Conservation (phyloP, 768 basidiomycete genomes). For the Podaxis pistillaris region DNA sequence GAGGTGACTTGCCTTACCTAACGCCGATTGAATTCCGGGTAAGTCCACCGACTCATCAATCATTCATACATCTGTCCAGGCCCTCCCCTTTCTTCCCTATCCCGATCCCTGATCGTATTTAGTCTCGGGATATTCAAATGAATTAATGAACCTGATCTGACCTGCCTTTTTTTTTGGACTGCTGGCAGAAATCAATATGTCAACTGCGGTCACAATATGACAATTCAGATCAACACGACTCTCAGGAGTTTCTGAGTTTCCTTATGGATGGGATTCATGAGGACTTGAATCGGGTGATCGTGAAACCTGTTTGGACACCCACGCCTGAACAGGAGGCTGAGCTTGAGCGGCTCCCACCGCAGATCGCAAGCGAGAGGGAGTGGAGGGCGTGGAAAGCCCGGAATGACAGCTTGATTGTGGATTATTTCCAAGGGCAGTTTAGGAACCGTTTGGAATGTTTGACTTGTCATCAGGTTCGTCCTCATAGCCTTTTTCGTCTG, state of each 20-base stretch:
- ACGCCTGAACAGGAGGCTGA: conserved; percentile 85
- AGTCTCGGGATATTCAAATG: background rate
- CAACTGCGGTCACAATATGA: conserved; percentile 71
- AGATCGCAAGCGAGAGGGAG: conserved; percentile 89
- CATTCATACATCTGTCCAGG: background rate
- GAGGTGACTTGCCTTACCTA: conserved; percentile 78
- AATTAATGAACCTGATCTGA: background rate
- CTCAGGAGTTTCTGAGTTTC: conserved; percentile 95
- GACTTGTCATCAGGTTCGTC: conserved; percentile 80
- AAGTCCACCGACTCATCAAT: conserved; percentile 24
- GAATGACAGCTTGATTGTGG: conserved; percentile 93
- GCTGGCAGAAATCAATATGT: conserved; percentile 37
- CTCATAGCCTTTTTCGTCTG: background rate
- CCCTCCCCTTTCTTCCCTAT: background rate
- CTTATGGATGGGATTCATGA: conserved; percentile 91
- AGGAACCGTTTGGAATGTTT: conserved; percentile 85
- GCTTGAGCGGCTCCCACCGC: conserved; percentile 81
- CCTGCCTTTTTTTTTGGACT: background rate
- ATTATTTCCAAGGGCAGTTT: conserved; percentile 98
- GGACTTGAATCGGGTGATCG: conserved; percentile 79
- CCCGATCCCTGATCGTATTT: background rate
- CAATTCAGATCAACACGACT: conserved; percentile 92
- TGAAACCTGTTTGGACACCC: conserved; percentile 60
- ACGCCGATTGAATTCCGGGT: conserved; percentile 86
- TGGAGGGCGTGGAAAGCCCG: conserved; percentile 88